phyloP scores from a whole-genome alignment of 2,329 filamentous ascomycete genomes.

The Rasamsonia emersonii region DNA sequence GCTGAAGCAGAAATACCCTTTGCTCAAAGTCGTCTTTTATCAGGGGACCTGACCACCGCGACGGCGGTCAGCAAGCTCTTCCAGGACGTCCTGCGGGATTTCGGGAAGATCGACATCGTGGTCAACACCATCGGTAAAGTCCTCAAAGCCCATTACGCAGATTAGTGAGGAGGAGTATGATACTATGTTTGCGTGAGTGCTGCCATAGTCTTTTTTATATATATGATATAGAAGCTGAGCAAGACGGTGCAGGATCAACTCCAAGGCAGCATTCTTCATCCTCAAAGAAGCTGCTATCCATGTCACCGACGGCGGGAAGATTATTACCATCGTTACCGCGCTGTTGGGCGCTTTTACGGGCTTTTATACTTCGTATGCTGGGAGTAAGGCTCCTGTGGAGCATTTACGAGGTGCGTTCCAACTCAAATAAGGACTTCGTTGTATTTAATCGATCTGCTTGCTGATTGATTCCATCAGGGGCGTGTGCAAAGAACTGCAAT shows the following conservation, averaged over 20 bases:
- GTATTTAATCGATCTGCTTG: background rate
- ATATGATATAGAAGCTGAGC: background rate
- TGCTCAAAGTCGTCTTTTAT: constrained; percentile 32
- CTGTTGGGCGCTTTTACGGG: constrained; percentile 40
- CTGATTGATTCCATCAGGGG: constrained; percentile 15
- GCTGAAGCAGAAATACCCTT: constrained; percentile 25
- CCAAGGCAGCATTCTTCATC: constrained; percentile 39
- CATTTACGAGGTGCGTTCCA: constrained; percentile 45
- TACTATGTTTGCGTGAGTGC: constrained; percentile 38
- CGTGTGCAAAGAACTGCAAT: constrained; percentile 48
- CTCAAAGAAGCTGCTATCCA: constrained; percentile 36
- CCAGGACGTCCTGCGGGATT: constrained; percentile 29
- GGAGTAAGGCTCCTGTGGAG: constrained; percentile 52
- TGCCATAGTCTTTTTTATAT: background rate
- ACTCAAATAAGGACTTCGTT: no score
- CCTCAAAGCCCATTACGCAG: constrained; percentile 37
- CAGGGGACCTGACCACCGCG: constrained; percentile 37
- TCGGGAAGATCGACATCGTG: constrained; percentile 42
- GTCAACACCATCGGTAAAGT: constrained; percentile 46
- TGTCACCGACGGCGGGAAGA: constrained; percentile 38
- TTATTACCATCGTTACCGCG: constrained; percentile 40
- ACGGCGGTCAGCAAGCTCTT: constrained; percentile 35
- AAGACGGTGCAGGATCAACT: constrained; percentile 32
- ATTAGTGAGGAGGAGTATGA: constrained; percentile 41
- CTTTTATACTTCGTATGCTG: constrained; percentile 39